Base-by-base conservation (phyloP, 2,329 filamentous ascomycete species). In the Monilinia aucupariae region DNA sequence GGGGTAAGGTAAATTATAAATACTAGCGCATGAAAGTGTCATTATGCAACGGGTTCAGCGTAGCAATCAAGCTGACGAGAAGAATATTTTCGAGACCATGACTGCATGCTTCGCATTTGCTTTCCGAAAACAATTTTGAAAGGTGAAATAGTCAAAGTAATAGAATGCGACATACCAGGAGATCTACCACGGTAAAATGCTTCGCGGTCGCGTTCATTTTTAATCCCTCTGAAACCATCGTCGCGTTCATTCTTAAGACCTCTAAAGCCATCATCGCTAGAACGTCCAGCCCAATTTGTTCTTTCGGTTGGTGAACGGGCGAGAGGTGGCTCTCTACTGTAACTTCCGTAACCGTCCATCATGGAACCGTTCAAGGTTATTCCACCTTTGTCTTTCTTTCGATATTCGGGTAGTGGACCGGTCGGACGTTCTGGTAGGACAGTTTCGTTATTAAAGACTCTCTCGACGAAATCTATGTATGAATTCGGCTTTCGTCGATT, bases 101-200 rank as follows among this genome's bases (percentile, higher is more conserved):
- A 17, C 30, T 48, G 27, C 45, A 45, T 37, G 27, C 43, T 34
- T 59, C n/a, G 27, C 22, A 27, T 22, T 10, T 5, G 10, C 34
- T 52, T 45, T 27, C 37, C 17, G 27, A 30, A 49, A 25, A 41
- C 20, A 8, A n/a, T 32, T 37, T 20, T 37, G 25, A 43, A 56
- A 39, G 17, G 34, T 30, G 32, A 25, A 32, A 20, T 50, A n/a
- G 41, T 61, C 1, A 15, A 32, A 20, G 12, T 37, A 15, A 48
- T 27, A 53, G 17, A 60, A 32, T 47, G 15, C 17, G 48, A 82
- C 86, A 74, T 81, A 90, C 88, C 86, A 75, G 88, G 87, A 69
- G 88, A 90, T 74, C 88, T 82, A 65, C 82, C 83, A 64, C 87
- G 82, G 69, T 88, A 86, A 67, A 86, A 87, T 49, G 78, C 80